These are phyloP conservation scores for Candida sp. DNA, from an alignment of 1,139 yeast species.

Conservation along the genomic window DNA sequence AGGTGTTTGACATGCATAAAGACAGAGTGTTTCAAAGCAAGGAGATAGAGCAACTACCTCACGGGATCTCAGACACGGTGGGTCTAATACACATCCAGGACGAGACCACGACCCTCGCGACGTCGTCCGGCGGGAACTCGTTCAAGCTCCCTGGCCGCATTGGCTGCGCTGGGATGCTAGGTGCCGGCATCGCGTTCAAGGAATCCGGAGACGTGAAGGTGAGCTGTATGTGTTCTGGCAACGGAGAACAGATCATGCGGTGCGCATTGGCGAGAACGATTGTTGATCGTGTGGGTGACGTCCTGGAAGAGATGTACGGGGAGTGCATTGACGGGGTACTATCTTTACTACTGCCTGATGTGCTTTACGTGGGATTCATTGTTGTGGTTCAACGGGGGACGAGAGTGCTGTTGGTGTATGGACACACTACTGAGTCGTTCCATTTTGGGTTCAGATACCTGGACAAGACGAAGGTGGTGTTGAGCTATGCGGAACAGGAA, in stretches of 20 bases:
- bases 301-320: slow-evolving; percentile 14
- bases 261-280: slow-evolving; percentile 41
- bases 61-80: slow-evolving; percentile 34
- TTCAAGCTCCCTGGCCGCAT: slow-evolving; percentile 53
- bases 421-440: slow-evolving; percentile 50
- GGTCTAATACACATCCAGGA: slow-evolving; percentile 27
- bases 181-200: slow-evolving; percentile 42
- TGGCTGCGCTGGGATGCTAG: slow-evolving; percentile 57
- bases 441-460: slow-evolving; percentile 38
- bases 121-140: slow-evolving; percentile 59
- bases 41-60: neutral
- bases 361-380: slow-evolving; percentile 37
- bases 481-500: slow-evolving; percentile 25
- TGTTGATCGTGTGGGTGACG: slow-evolving; percentile 16
- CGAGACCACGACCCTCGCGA: slow-evolving; percentile 27
- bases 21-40: slow-evolving; percentile 12
- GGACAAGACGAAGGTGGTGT: slow-evolving; percentile 24
- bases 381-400: slow-evolving; percentile 21
- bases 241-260: slow-evolving; percentile 56
- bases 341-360: neutral
- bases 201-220: slow-evolving; percentile 21
- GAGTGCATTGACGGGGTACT: slow-evolving; percentile 14
- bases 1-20: slow-evolving; percentile 17
- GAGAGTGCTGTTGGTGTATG: slow-evolving; percentile 27
- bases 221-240: slow-evolving; percentile 55